Conservation (phyloP, 2,329 filamentous ascomycete species). For the Apiospora aurea region DNA sequence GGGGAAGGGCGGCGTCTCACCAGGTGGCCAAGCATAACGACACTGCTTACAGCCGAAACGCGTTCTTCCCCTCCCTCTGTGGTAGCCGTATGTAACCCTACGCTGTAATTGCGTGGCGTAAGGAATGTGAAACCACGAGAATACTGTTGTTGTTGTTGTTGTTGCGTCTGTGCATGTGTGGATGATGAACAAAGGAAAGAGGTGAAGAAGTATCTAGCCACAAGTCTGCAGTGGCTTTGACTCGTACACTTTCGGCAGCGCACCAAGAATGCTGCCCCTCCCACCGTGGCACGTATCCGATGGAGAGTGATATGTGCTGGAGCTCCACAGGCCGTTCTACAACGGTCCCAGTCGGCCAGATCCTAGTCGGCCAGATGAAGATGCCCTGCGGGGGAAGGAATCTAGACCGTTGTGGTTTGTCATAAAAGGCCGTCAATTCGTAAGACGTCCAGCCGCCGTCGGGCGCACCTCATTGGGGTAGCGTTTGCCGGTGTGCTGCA, state of each 20-base stretch:
- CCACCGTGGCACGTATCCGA: background rate
- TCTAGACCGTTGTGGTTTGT: conserved; percentile 22
- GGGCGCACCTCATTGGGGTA: background rate
- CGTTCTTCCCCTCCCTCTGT: background rate
- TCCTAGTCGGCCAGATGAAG: conserved; percentile 17
- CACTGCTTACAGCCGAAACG: conserved; percentile 11
- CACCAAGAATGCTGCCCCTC: background rate
- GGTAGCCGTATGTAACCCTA: conserved; percentile 3
- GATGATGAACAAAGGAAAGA: conserved; percentile 6
- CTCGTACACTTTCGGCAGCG: background rate
- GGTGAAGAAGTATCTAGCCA: conserved; percentile 4
- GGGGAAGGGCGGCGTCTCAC: background rate
- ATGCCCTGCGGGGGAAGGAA: background rate
- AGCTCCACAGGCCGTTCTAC: conserved; percentile 17
- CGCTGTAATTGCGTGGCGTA: background rate
- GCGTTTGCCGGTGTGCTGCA: background rate
- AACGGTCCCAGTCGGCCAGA: conserved; percentile 22
- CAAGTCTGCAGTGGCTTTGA: background rate
- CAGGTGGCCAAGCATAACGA: background rate
- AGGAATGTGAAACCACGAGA: background rate
- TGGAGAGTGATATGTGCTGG: background rate
- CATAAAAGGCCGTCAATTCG: conserved; percentile 24
- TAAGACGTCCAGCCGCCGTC: conserved; percentile 9
- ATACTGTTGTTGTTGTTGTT: background rate
- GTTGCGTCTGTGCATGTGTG: background rate